Base-by-base conservation (phyloP, 768 basidiomycete genomes). In the Coprinellus aureogranulatus region DNA sequence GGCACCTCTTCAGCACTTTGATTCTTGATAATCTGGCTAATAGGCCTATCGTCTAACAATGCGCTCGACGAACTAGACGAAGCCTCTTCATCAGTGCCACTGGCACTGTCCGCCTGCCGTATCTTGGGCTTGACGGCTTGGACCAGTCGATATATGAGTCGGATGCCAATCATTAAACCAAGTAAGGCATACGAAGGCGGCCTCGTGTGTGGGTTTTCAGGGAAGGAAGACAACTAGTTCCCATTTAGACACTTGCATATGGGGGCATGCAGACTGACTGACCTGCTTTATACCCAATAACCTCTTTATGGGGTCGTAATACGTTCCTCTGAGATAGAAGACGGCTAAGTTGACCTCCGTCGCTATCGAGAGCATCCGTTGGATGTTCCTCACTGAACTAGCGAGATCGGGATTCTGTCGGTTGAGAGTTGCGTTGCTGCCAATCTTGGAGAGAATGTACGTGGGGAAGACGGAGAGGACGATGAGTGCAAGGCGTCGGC, bases 131-230 rank as follows among this genome's bases (percentile, higher is more conserved):
- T 58, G 54, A 67, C 30, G 12, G 60, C 47, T 61, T 61, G 61
- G 46, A 83, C 53, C 4, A 90, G 72, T 8, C 89, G 84, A 69
- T 92, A 78, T 6, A 85, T 61, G 2, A 92, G 79, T 53, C 89
- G 78, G 31, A 87, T 68, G 27, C 77, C 73, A 28, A 94, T 81
- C 52, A 94, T 76, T 40, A 92, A 73, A 12, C 92, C 92, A 4
- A 94, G 79, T 20, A 94, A 69, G n/a, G 91, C 88, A 70, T 94
- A 94, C 16, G 92, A 93, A 5, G 92, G 92, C 8, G 90, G 87
- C 49, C 86, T 80, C 10, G 78, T 75, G 67, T 88, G 83, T 22
- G 89, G 90, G 63, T 89, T 80, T 61, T 85, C 81, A 1, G 86
- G 87, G 50, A 80, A 80, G 12, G 87, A 83, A 2, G 92, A 89